These are phyloP conservation scores for Naumovozyma baii DNA, from an alignment of 805 yeast genomes.

Conservation along the genomic window DNA sequence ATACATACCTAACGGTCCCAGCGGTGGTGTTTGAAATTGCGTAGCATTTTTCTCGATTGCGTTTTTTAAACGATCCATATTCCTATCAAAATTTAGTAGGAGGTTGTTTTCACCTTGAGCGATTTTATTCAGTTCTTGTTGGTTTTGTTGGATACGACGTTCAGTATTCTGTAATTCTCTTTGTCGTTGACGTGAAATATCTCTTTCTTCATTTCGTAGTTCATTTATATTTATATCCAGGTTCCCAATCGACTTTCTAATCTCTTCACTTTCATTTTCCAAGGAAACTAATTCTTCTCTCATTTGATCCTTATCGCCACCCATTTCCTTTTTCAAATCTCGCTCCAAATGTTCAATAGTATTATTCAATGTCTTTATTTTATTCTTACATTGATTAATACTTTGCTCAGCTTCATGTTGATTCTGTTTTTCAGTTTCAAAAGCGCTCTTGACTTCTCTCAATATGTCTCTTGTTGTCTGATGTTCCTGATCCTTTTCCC, in stretches of 20 bases:
- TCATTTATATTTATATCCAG: slow-evolving; percentile 10
- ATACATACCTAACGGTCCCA: slow-evolving; percentile 72
- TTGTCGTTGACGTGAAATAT: slow-evolving; percentile 7
- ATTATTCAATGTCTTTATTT: slow-evolving; percentile 12
- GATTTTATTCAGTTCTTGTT: slow-evolving; percentile 18
- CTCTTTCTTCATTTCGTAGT: slow-evolving; percentile 12
- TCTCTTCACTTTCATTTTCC: slow-evolving; percentile 8
- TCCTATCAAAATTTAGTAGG: slow-evolving; percentile 43
- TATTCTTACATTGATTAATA: slow-evolving; percentile 14
- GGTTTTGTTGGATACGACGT: slow-evolving; percentile 8
- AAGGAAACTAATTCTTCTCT: slow-evolving; percentile 8
- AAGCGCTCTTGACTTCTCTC: slow-evolving; percentile 11
- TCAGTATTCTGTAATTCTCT: slow-evolving; percentile 8
- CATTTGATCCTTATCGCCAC: slow-evolving; percentile 26
- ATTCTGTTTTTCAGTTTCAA: slow-evolving; percentile 17
- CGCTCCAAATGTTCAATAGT: slow-evolving; percentile 22
- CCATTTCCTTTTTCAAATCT: slow-evolving; percentile 20
- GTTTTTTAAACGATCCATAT: slow-evolving; percentile 34
- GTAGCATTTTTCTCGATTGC: slow-evolving; percentile 32
- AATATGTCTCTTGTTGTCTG: slow-evolving; percentile 13
- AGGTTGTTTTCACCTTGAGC: slow-evolving; percentile 25
- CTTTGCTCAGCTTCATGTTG: slow-evolving; percentile 14
- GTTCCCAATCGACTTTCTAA: slow-evolving; percentile 3
- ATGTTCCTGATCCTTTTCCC: slow-evolving; percentile 14
- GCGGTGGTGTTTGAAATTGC: slow-evolving; percentile 42